Conservation (phyloP, 306 rosid genomes). For the Amphicarpaea edgeworthii region DNA sequence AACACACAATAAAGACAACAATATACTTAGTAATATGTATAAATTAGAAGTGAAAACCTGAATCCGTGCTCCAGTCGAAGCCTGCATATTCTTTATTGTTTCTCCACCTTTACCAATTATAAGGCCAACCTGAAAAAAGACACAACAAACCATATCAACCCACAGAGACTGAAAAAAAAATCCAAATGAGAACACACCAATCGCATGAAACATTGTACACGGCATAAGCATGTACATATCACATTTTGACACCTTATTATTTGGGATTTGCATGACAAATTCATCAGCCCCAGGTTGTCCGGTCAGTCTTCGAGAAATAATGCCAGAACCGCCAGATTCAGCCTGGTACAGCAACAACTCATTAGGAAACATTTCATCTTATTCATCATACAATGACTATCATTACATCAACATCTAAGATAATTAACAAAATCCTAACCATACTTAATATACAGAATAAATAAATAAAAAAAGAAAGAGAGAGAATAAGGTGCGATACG, state of each 20-base stretch:
- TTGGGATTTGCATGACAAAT: conserved; percentile 79
- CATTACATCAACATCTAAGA: not conserved
- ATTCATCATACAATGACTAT: too few relatives aligned
- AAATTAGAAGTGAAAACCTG: conserved; percentile 64
- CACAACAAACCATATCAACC: conserved; percentile 1
- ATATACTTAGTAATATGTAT: not conserved
- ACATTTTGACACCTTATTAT: conserved; percentile 75
- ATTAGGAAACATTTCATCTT: too few relatives aligned
- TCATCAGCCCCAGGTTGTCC: conserved; percentile 86
- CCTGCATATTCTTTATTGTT: conserved; percentile 94
- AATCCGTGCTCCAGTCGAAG: conserved; percentile 85
- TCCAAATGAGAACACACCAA: not conserved
- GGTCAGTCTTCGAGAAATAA: conserved; percentile 66
- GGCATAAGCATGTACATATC: not conserved
- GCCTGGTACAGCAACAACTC: conserved; percentile 62
- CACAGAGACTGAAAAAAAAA: not conserved
- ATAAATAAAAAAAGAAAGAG: too few relatives aligned
- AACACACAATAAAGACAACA: not conserved
- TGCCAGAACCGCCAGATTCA: conserved; percentile 91
- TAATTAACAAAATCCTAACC: not conserved
- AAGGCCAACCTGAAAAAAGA: conserved; percentile 81
- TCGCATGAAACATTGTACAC: not conserved
- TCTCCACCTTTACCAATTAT: conserved; percentile 98
- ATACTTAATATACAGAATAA: not conserved
- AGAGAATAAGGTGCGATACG: not conserved